A percentile compares a stretch with the other conserved stretches of the same genome.
Conservation (phyloP, 169 alveolate genomes). For the Plasmodium cynomolgi region DNA sequence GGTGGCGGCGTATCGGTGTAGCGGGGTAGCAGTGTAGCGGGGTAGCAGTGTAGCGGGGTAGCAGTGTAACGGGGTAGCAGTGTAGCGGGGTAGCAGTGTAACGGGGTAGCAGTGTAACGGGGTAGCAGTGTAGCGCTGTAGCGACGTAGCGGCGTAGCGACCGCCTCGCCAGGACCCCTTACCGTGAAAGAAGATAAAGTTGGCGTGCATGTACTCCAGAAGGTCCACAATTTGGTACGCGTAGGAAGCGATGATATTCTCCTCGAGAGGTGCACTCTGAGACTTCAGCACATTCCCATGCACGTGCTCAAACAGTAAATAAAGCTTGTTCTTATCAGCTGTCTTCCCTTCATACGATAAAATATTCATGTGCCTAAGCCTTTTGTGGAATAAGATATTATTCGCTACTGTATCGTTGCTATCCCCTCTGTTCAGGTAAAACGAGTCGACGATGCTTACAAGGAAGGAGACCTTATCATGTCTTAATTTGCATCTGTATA, state of each 20-base stretch:
- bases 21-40: background rate
- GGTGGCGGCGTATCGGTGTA: background rate
- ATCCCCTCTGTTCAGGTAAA: constrained; percentile 44
- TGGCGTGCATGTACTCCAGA: constrained; percentile 61
- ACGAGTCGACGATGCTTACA: constrained; percentile 25
- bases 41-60: background rate
- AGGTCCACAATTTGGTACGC: constrained; percentile 66
- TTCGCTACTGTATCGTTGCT: constrained; percentile 63
- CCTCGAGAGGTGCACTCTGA: constrained; percentile 54
- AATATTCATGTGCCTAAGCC: constrained; percentile 59
- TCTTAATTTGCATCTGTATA: constrained; percentile 43
- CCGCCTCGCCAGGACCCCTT: background rate
- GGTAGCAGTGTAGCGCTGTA: background rate
- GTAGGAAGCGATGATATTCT: constrained; percentile 48
- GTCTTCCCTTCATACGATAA: constrained; percentile 64
- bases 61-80: background rate
- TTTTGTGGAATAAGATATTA: constrained; percentile 63
- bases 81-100: background rate
- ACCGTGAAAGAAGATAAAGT: constrained; percentile 68
- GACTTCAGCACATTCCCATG: constrained; percentile 50
- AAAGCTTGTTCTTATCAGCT: constrained; percentile 56
- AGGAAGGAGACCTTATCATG: constrained; percentile 49
- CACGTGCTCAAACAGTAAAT: constrained; percentile 43
- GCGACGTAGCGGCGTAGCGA: background rate
- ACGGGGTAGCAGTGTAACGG: background rate